Evolutionary conservation across 306 rosid species (phyloP), one percentile per base, ranked within the genome.

Genomic region (Delonix regia): DNA sequence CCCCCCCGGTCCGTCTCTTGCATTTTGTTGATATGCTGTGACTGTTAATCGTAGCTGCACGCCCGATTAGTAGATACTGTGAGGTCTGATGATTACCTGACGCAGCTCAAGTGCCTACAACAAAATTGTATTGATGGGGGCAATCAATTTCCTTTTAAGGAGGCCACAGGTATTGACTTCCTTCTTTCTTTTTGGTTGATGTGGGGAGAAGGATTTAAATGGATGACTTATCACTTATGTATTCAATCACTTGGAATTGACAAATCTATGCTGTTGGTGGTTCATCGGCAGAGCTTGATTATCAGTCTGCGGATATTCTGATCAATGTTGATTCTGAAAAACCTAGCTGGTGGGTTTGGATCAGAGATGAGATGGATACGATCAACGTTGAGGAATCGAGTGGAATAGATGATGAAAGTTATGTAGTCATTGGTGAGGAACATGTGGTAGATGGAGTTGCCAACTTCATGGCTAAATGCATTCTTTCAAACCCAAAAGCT

Each of bases 261-360:
- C 33, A 11, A 7, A 1, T 22, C 48, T 69, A 9, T 76, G 69
- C 57, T 72, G n/a, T 41, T 74, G 57, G 33, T 71, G 57, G 42
- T 44, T 70, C 82, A 25, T 51, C 57, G 71, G 48, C 78, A 92
- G 99, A 70, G 66, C 22, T 74, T 80, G 97, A 95, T 88, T 71
- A 81, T 82, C 90, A 66, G 21, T 78, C 89, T 7, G 99, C 94
- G 70, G 99, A 95, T 36, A 78, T 90, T 81, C 85, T 90, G 76
- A 83, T 95, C 83, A 91, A 90, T 72, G 87, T 95, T 67, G 89
- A 89, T 79, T 76, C 83, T 14, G 83, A 91, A 68, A 79, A 90
- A 28, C 92, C 97, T 57, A 93, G 97, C 76, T 90, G 98, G 99
- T 95, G 99, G 98, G 95, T 95, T 30, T 95, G 99, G 99, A 91